A percentile compares a stretch with the other conserved stretches of the same genome.
Evolutionary conservation across 2,329 filamentous ascomycete species (phyloP).

Genomic region (Talaromyces piceae): DNA sequence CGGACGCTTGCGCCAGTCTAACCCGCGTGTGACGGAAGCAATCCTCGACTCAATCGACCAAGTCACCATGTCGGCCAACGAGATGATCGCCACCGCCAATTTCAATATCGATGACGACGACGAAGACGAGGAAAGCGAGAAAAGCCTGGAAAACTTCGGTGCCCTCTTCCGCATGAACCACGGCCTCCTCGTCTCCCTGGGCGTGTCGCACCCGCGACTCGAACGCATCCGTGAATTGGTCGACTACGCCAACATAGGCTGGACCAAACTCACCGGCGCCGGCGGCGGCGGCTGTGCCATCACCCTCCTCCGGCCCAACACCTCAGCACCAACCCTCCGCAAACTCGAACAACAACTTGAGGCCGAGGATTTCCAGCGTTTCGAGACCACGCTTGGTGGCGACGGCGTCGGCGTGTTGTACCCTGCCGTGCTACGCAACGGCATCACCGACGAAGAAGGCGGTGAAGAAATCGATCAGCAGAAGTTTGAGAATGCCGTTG

Average conservation of each 20-base stretch:
- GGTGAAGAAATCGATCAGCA: slow-evolving; percentile 92
- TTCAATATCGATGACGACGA: slow-evolving; percentile 61
- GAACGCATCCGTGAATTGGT: slow-evolving; percentile 88
- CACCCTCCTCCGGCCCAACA: slow-evolving; percentile 68
- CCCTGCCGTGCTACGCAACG: slow-evolving; percentile 84
- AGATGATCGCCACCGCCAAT: slow-evolving; percentile 49
- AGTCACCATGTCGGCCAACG: slow-evolving; percentile 50
- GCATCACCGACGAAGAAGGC: slow-evolving; percentile 64
- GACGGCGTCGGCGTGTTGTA: slow-evolving; percentile 91
- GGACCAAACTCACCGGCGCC: slow-evolving; percentile 95
- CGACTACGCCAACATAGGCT: slow-evolving; percentile 81
- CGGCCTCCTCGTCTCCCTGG: slow-evolving; percentile 79
- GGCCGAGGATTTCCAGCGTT: slow-evolving; percentile 70
- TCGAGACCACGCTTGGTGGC: slow-evolving; percentile 82
- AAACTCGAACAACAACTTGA: slow-evolving; percentile 59
- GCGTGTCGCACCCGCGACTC: slow-evolving; percentile 87
- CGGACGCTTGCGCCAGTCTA: slow-evolving; percentile 58
- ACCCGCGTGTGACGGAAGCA: slow-evolving; percentile 68
- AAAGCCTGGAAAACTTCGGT: slow-evolving; percentile 65
- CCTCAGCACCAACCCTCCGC: slow-evolving; percentile 49
- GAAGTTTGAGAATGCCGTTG: slow-evolving; percentile 75
- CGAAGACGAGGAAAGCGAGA: slow-evolving; percentile 59
- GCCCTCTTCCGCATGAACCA: slow-evolving; percentile 92
- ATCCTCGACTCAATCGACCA: slow-evolving; percentile 79
- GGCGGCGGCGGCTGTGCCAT: slow-evolving; percentile 95